Base-by-base conservation (phyloP, 192 early-diverging fungal genomes). In the Podila minutissima region DNA sequence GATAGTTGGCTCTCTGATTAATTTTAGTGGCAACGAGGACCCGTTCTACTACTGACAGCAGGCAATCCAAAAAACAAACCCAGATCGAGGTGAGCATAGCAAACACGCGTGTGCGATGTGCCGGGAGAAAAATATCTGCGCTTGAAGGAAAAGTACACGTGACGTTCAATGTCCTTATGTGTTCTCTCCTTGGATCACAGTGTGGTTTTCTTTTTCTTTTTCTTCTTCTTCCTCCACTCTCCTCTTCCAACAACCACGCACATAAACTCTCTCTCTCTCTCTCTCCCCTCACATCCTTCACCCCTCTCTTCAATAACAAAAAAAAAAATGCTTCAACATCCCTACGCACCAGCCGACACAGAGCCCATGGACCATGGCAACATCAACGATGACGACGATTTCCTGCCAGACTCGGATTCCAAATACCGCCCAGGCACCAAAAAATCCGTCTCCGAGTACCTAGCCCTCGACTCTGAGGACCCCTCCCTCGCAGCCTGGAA, bases 391-490 rank as follows among this genome's bases (percentile, higher is more conserved):
- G 9, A 55, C 53, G 53, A 55, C 20, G 92, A 93, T 41, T 88
- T 95, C 69, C 75, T 84, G 28, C 88, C 93, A 46, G 86, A 92
- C 82, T 73, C 84, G 68, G 94, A 94, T 58, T 86, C 91, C 53
- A 94, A 94, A 32, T 97, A 96, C 89, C 94, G 92, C 82, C 90
- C 90, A 48, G 91, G 94, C 58, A 91, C 90, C 60, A 97, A 95
- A 88, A 97, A 97, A 87, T 92, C 93, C 6, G 75, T 94, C n/a
- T 86, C 85, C 15, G 94, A 97, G 83, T 91, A 94, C 69, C 82
- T 91, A 61, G 74, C 88, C 38, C 87, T 97, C 60, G 96, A 96
- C 74, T 89, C 93, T 15, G 31, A 28, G 33, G 49, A 55, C 24
- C 8, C 20, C 20, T 55, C 53, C 2, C 53, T 55, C 24, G n/a